Evolutionary conservation across 305 asterid genomes (phyloP).

Genomic region (Ajuga reptans): DNA sequence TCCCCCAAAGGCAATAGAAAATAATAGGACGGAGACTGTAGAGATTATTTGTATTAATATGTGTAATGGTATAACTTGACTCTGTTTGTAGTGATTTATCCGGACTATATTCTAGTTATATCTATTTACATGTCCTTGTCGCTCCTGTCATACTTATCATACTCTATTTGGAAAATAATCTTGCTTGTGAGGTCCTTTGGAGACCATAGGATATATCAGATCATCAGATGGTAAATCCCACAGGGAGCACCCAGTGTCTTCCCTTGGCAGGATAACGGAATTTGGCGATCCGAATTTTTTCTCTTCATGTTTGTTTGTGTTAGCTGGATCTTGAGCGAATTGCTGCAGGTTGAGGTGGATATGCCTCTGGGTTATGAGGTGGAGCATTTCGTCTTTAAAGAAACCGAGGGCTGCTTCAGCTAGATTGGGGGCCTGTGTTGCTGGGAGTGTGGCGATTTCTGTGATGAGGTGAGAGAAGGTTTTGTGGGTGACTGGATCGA

Average conservation of each 20-base stretch:
- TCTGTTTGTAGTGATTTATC: slow-evolving; percentile 18
- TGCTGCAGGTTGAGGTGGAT: slow-evolving; percentile 63
- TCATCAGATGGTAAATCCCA: slow-evolving; percentile 78
- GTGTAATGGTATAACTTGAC: background rate
- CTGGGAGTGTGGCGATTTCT: slow-evolving; percentile 66
- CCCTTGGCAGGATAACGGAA: slow-evolving; percentile 45
- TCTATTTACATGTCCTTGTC: slow-evolving; percentile 3
- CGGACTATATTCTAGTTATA: slow-evolving; percentile 1
- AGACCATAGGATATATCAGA: slow-evolving; percentile 37
- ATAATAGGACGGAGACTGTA: background rate
- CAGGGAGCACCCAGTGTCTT: slow-evolving; percentile 44
- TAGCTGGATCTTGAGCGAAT: slow-evolving; percentile 19
- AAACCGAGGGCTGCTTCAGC: slow-evolving; percentile 81
- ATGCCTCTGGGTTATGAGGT: slow-evolving; percentile 60
- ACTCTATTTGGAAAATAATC: background rate
- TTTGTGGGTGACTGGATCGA: slow-evolving; percentile 65
- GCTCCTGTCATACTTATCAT: background rate
- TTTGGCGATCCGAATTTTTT: slow-evolving; percentile 50
- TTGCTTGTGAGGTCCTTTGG: background rate
- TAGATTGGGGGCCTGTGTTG: slow-evolving; percentile 63
- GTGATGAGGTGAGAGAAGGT: slow-evolving; percentile 71
- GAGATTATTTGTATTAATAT: slow-evolving; percentile 21
- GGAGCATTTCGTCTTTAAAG: slow-evolving; percentile 83
- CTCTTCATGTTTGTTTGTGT: slow-evolving; percentile 33
- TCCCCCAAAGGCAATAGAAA: slow-evolving; percentile 14